Evolutionary conservation across 306 rosid genomes (phyloP), one percentile per base, ranked within the genome.

Genomic region (Prunus dulcis): DNA sequence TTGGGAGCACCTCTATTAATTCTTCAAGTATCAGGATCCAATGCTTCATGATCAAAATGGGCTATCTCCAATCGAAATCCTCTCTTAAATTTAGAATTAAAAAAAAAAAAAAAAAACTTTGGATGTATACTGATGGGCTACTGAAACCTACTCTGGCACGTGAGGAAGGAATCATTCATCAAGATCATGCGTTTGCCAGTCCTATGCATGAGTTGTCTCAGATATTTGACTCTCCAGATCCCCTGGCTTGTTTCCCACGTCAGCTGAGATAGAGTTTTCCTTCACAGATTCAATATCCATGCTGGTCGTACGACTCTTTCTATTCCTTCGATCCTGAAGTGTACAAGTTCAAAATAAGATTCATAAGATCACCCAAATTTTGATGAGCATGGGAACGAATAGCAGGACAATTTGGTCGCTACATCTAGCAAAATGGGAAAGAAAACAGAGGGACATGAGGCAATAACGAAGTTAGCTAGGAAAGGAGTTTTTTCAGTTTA

Each of bases 281-380:
- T 88, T 88, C 80, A 79, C 51, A 2, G 88, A 76, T 69, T 95
- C 99, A 12, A 89, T 90, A 72, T 92, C 99, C 84, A 86, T 80
- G 90, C 89, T 95, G 38, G 81, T 64, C 68, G 90, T 78, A 18
- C 89, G 84, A 86, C 89, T 90, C 86, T 81, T 92, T 76, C 96
- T 82, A 67, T 87, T 92, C 82, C 97, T 87, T 78, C 97, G 91
- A 84, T 95, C 97, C 98, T 95, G 88, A 75, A 87, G 63, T 27
- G 17, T 38, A 74, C 34, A 66, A 74, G 65, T 67, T 20, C 34
- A 17, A 46, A 53, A 23, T 56, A 49, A 73, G 67, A 49, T 23
- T 15, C 27, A 4, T 18, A 49, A 70, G 43, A 58, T 58, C 74
- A 65, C 17, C 58, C 10, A n/a, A 45, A 25, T 50, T 45, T 52